phyloP scores from a whole-genome alignment of 2,329 filamentous ascomycete species.

The Penicillium sp. region DNA sequence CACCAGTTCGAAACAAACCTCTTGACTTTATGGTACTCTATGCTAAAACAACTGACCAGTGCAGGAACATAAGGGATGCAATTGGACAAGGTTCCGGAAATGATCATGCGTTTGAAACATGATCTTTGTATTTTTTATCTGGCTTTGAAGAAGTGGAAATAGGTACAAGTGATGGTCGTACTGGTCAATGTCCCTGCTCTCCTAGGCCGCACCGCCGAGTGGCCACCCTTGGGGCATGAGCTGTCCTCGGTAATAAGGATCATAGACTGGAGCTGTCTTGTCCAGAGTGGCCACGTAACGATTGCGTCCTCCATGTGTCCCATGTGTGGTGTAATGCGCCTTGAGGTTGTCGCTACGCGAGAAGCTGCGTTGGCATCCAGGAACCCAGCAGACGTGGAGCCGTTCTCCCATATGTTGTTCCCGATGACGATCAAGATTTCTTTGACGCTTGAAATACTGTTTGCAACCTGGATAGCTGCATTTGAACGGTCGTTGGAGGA shows the following conservation, averaged over 20 bases:
- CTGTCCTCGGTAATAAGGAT: background rate
- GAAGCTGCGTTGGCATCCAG: background rate
- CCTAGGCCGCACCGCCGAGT: background rate
- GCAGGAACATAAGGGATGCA: no score
- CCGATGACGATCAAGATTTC: background rate
- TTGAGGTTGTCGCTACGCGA: background rate
- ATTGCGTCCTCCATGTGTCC: background rate
- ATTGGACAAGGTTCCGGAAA: background rate
- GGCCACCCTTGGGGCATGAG: background rate
- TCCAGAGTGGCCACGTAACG: constrained; percentile 2
- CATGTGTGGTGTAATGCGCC: background rate
- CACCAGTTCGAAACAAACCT: rapidly evolving
- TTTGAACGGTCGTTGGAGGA: background rate
- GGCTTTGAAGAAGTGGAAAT: no score
- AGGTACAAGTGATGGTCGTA: no score
- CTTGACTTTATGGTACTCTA: background rate
- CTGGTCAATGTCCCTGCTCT: no score
- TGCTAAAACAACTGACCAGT: no score
- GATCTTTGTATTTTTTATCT: background rate
- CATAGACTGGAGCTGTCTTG: background rate
- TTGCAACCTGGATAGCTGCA: background rate
- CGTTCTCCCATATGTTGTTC: background rate
- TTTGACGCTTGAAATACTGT: background rate
- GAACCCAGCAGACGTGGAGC: background rate
- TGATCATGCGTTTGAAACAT: background rate